Percentiles rank a stretch among this genome's conserved stretches.
Evolutionary conservation across 805 yeast genomes (phyloP).

Genomic region (Teunomyces funiuensis): DNA sequence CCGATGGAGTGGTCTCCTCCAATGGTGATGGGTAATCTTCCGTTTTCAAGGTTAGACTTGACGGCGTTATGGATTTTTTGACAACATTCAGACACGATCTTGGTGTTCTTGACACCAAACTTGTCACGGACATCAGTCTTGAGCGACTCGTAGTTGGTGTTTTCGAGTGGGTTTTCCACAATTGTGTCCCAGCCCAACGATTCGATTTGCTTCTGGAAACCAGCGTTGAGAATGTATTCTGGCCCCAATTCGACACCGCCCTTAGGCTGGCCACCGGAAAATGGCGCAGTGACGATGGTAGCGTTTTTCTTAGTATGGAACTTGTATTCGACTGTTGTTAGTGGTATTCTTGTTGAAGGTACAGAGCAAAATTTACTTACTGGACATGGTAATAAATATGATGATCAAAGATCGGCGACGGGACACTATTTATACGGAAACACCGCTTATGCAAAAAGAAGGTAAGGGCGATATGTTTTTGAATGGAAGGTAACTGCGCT

Average conservation of each 20-base stretch:
- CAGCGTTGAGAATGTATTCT: constrained; percentile 69
- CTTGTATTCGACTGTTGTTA: constrained; percentile 44
- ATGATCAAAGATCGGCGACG: not conserved
- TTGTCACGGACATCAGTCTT: constrained; percentile 45
- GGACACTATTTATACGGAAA: not conserved
- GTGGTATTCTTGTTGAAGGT: no score
- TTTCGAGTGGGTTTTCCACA: constrained; percentile 54
- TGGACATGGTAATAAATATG: constrained; percentile 6
- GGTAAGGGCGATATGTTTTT: not conserved
- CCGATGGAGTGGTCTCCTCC: constrained; percentile 99
- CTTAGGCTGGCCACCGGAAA: constrained; percentile 93
- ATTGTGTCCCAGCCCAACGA: constrained; percentile 70
- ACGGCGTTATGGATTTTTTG: constrained; percentile 63
- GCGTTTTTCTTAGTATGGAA: constrained; percentile 55
- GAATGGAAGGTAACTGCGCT: constrained; percentile 4
- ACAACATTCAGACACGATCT: constrained; percentile 73
- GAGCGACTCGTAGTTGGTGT: constrained; percentile 42
- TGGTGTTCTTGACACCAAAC: constrained; percentile 68
- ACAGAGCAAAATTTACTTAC: constrained; percentile 5
- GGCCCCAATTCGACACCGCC: constrained; percentile 95
- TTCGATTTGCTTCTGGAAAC: constrained; percentile 62
- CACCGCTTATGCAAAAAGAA: not conserved
- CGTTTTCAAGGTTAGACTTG: constrained; percentile 43
- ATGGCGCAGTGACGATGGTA: constrained; percentile 85
- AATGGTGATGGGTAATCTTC: constrained; percentile 71